Conservation (phyloP, 2,329 filamentous ascomycete species). For the Lasiodiplodia sp. region DNA sequence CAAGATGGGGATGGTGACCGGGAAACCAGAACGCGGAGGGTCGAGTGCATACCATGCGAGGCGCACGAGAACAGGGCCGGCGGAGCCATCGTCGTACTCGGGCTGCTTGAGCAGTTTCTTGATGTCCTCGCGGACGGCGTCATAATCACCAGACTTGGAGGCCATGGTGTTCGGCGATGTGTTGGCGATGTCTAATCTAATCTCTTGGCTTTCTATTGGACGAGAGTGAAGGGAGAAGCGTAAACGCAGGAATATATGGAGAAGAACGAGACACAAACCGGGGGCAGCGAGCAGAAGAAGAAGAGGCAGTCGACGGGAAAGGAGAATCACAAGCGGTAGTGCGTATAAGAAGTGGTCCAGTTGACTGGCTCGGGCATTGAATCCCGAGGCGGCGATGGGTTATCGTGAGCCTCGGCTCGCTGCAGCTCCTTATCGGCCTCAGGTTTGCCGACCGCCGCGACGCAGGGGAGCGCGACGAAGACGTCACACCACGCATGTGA, state of each 20-base stretch:
- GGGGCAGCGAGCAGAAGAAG: not conserved
- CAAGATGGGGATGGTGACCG: not conserved
- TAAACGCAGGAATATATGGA: not conserved
- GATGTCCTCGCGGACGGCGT: slow-evolving; percentile 63
- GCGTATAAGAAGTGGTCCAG: slow-evolving; percentile 5
- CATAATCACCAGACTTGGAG: slow-evolving; percentile 40
- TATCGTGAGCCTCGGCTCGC: slow-evolving; percentile 29
- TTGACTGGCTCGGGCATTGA: slow-evolving; percentile 19
- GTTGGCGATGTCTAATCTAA: slow-evolving; percentile 22
- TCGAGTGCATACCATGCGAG: slow-evolving; percentile 62
- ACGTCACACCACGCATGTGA: slow-evolving; percentile 29
- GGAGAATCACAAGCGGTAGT: not conserved
- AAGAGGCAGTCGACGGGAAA: not conserved
- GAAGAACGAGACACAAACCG: not conserved
- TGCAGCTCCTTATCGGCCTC: slow-evolving; percentile 11
- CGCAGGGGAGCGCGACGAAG: slow-evolving; percentile 11
- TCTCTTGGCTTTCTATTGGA: slow-evolving; percentile 18
- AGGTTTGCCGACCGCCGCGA: slow-evolving; percentile 16
- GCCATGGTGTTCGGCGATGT: slow-evolving; percentile 31
- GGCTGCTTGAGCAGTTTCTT: slow-evolving; percentile 63
- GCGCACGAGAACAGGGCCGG: slow-evolving; percentile 68
- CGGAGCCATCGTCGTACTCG: slow-evolving; percentile 70
- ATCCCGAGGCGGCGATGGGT: slow-evolving; percentile 22
- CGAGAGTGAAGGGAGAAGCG: not conserved
- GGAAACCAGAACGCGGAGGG: not conserved